These are phyloP conservation scores for Rickenella mellea DNA, from an alignment of 768 basidiomycete species.

Conservation along the genomic window DNA sequence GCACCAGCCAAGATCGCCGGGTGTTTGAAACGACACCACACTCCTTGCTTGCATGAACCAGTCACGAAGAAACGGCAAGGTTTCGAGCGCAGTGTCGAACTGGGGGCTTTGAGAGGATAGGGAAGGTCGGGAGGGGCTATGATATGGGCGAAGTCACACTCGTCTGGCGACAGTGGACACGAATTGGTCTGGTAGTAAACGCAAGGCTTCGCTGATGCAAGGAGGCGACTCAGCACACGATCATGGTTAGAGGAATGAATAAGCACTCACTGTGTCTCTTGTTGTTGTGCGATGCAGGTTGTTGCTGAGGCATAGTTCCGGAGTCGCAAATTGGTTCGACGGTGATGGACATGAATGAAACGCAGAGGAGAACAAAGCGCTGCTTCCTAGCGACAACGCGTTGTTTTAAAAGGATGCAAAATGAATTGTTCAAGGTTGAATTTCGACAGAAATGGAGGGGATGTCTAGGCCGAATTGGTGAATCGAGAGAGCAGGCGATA, in stretches of 20 bases:
- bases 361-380: too few species aligned
- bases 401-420: too few species aligned
- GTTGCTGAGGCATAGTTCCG: too few species aligned
- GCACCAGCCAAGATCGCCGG: too few species aligned
- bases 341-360: too few species aligned
- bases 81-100: background rate
- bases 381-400: too few species aligned
- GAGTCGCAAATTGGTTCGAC: too few species aligned
- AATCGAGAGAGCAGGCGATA: too few species aligned
- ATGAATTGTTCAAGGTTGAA: too few species aligned
- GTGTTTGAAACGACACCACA: background rate
- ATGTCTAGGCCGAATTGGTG: too few species aligned
- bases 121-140: background rate
- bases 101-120: background rate
- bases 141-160: background rate
- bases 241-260: background rate
- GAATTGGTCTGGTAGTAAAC: background rate
- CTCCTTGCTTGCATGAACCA: background rate
- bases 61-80: background rate
- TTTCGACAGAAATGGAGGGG: too few species aligned
- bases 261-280: background rate
- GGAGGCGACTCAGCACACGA: background rate
- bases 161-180: background rate
- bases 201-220: slow-evolving; percentile 1
- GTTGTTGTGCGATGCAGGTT: too few species aligned